Evolutionary conservation across 345 rosid genomes (phyloP).

Genomic region (Arabidopsis arenosa): DNA sequence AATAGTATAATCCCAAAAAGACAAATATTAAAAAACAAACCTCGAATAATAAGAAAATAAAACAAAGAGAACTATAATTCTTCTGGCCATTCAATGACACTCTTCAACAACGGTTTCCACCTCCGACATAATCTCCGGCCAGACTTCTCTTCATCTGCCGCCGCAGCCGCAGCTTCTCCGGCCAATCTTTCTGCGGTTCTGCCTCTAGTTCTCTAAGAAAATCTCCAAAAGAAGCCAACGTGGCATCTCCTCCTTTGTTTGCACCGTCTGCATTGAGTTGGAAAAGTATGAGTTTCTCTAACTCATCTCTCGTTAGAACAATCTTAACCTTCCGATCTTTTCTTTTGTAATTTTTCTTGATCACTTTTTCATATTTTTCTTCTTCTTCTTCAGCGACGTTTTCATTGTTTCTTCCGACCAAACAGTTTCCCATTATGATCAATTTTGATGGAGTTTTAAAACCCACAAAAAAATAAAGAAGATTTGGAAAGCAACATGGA

Average conservation of each 20-base stretch:
- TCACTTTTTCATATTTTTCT: constrained; percentile 35
- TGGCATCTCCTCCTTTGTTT: constrained; percentile 41
- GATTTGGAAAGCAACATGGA: constrained; percentile 24
- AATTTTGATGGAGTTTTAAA: constrained; percentile 16
- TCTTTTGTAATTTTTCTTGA: constrained; percentile 34
- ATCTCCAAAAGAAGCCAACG: constrained; percentile 43
- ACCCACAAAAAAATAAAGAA: neutral
- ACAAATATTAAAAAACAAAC: neutral
- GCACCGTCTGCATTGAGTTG: constrained; percentile 42
- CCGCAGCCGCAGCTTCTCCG: constrained; percentile 38
- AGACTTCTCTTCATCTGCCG: constrained; percentile 24
- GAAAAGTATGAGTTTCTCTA: constrained; percentile 43
- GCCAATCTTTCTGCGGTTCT: constrained; percentile 36
- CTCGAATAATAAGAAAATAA: constrained; percentile 9
- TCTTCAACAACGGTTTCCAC: constrained; percentile 75
- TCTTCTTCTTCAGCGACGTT: constrained; percentile 28
- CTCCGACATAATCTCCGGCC: constrained; percentile 36
- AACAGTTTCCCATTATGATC: constrained; percentile 44
- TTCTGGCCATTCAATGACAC: constrained; percentile 61
- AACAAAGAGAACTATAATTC: constrained; percentile 21
- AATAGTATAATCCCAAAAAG: constrained; percentile 21
- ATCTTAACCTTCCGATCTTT: constrained; percentile 46
- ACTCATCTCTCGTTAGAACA: constrained; percentile 41
- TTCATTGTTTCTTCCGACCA: constrained; percentile 35
- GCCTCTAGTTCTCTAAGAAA: constrained; percentile 48